These are phyloP conservation scores for Olyra latifolia DNA, from an alignment of 176 grass and related monocot genomes.

Conservation along the genomic window DNA sequence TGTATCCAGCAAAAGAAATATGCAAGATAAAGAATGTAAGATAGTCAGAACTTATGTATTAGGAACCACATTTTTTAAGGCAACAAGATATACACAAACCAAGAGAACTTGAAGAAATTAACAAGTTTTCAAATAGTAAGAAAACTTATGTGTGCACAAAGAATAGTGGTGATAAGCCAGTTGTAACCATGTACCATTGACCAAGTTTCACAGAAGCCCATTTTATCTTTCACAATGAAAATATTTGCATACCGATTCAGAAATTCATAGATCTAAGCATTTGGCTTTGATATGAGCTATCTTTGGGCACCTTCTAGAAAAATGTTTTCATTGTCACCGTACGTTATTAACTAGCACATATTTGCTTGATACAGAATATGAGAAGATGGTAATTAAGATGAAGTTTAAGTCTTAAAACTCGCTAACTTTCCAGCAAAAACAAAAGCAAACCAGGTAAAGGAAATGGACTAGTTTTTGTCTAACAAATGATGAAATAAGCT, in stretches of 20 bases:
- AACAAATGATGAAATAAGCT: background rate
- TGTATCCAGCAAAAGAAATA: conserved; percentile 37
- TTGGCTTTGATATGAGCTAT: background rate
- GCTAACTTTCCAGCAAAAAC: background rate
- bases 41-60: background rate
- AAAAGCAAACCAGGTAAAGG: background rate
- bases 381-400: background rate
- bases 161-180: conserved; percentile 1
- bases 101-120: background rate
- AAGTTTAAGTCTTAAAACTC: background rate
- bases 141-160: background rate
- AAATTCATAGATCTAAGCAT: background rate
- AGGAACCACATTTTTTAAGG: background rate
- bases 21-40: conserved; percentile 15
- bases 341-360: background rate
- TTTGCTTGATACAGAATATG: background rate
- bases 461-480: background rate
- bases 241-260: background rate
- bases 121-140: background rate
- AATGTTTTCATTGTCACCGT: conserved; percentile 10
- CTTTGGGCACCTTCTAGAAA: conserved; percentile 1
- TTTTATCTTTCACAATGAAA: conserved; percentile 13
- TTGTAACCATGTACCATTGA: conserved; percentile 11
- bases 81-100: conserved; percentile 21
- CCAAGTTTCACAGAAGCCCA: conserved; percentile 1